Percentiles rank a stretch among this genome's conserved stretches.
These are phyloP conservation scores for Kwoniella botswanensis DNA, from an alignment of 768 basidiomycete genomes.

Conservation along the genomic window DNA sequence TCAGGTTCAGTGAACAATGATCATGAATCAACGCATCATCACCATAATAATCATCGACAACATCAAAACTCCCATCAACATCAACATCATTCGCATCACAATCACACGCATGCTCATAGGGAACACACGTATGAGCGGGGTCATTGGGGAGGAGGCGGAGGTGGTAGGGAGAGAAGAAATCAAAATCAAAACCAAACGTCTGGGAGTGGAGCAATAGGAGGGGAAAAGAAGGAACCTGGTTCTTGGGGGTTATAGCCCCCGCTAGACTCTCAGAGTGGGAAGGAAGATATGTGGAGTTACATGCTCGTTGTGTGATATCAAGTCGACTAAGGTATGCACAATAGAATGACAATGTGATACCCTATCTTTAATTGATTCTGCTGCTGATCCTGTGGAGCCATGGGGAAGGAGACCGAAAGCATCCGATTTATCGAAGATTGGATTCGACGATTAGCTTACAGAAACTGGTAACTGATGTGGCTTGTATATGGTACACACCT, in stretches of 20 bases:
- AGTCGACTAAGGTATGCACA: not conserved
- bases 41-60: slow-evolving; percentile 21
- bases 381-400: too few relatives aligned
- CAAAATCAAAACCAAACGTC: not conserved
- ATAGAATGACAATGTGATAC: not conserved
- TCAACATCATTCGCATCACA: slow-evolving; percentile 25
- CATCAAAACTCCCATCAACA: slow-evolving; percentile 3
- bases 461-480: too few relatives aligned
- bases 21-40: not conserved
- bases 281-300: not conserved
- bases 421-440: not conserved
- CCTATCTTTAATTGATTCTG: not conserved
- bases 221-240: slow-evolving; percentile 1
- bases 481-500: too few relatives aligned
- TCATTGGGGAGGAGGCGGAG: slow-evolving; percentile 14
- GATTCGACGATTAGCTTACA: not conserved
- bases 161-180: slow-evolving; percentile 11
- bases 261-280: not conserved
- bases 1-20: not conserved
- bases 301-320: not conserved
- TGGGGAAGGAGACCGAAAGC: not conserved
- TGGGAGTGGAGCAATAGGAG: not conserved
- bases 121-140: slow-evolving; percentile 8
- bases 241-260: not conserved
- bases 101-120: slow-evolving; percentile 20